phyloP scores from a whole-genome alignment of 2,329 filamentous ascomycete genomes.

The Penicillium fuscoglaucum region DNA sequence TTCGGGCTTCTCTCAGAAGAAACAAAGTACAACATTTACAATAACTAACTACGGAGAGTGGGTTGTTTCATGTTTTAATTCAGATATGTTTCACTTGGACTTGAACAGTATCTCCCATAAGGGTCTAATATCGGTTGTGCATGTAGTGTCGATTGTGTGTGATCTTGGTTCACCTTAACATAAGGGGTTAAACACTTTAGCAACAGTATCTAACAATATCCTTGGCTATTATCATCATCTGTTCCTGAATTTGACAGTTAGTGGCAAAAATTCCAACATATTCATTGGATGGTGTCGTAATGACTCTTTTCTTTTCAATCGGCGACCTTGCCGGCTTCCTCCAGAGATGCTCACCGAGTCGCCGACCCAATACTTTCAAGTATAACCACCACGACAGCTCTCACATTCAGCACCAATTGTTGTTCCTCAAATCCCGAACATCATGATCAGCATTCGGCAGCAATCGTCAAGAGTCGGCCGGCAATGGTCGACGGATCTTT shows the following conservation, averaged over 20 bases:
- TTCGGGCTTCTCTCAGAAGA: background rate
- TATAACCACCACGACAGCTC: background rate
- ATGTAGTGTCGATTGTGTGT: background rate
- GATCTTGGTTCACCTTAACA: too few species aligned
- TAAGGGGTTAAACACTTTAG: background rate
- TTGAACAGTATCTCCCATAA: background rate
- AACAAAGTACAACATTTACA: background rate
- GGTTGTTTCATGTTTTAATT: background rate
- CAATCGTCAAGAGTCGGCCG: background rate
- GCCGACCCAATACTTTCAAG: constrained; percentile 1
- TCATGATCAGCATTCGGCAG: background rate
- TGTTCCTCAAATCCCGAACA: background rate
- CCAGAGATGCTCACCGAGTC: constrained; percentile 3
- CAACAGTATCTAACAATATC: background rate
- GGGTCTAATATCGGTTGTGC: background rate
- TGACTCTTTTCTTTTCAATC: background rate
- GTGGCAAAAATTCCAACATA: background rate
- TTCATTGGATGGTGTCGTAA: background rate
- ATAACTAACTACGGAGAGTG: too few species aligned
- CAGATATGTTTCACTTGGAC: background rate
- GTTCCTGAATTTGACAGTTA: background rate
- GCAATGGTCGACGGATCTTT: background rate
- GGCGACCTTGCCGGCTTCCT: background rate
- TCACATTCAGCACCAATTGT: background rate
- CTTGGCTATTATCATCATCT: background rate